Conservation (phyloP, 2,329 filamentous ascomycete species). For the Epichloe gansuensis region DNA sequence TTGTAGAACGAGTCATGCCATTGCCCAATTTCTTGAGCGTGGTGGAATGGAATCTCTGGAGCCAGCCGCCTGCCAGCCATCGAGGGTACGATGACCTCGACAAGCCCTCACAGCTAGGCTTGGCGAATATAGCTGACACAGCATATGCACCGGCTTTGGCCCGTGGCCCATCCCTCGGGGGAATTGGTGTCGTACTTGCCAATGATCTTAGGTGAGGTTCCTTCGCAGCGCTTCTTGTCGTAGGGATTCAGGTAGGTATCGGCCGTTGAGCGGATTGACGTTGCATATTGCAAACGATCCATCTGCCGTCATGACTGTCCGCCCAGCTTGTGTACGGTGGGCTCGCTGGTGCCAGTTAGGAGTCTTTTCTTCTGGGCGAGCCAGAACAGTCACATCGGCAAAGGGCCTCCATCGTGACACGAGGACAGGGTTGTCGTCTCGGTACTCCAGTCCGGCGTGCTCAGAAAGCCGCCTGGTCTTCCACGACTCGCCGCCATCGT, state of each 20-base stretch:
- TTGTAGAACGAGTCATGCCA: no score
- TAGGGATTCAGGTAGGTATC: constrained; percentile 35
- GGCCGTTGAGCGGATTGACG: constrained; percentile 32
- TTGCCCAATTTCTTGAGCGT: no score
- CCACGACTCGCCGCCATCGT: constrained; percentile 51
- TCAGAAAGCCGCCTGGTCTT: constrained; percentile 59
- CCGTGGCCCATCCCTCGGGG: constrained; percentile 41
- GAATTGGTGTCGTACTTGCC: constrained; percentile 47
- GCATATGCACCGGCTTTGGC: constrained; percentile 9
- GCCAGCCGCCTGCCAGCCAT: no score
- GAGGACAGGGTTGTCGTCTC: constrained; percentile 23
- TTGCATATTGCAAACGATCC: constrained; percentile 60
- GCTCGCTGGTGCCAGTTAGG: constrained; percentile 59
- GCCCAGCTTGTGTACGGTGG: constrained; percentile 46
- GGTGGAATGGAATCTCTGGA: no score
- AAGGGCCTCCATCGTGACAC: neutral
- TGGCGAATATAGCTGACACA: no score
- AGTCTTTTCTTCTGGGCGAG: constrained; percentile 44
- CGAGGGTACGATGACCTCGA: no score
- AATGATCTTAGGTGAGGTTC: constrained; percentile 41
- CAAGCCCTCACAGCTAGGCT: no score
- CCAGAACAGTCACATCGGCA: constrained; percentile 25
- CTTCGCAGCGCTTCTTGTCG: constrained; percentile 31
- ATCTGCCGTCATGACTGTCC: constrained; percentile 58
- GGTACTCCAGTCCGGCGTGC: constrained; percentile 47